Evolutionary conservation across 2,329 filamentous ascomycete genomes (phyloP).

Genomic region (Pestalotiopsis sp.): DNA sequence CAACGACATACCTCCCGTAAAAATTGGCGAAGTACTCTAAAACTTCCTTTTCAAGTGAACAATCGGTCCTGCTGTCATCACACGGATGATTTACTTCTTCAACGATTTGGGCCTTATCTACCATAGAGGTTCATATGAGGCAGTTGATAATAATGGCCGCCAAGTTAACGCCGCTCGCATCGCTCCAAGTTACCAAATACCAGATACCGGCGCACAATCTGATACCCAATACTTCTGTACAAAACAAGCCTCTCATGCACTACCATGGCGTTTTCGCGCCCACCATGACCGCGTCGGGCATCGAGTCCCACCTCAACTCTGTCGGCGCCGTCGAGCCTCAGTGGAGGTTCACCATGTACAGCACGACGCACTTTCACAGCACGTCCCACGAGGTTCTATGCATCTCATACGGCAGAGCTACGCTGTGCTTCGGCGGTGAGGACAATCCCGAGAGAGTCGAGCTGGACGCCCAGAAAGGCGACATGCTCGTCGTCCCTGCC

Average conservation of each 20-base stretch:
- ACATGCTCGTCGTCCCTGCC: conserved; percentile 67
- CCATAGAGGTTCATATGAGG: neutral
- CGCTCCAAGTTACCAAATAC: conserved; percentile 60
- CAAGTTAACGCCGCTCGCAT: conserved; percentile 40
- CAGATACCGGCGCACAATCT: conserved; percentile 59
- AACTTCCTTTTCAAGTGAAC: neutral
- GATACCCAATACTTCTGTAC: conserved; percentile 68
- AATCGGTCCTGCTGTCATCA: neutral
- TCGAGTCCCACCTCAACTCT: conserved; percentile 58
- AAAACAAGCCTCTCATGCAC: conserved; percentile 65
- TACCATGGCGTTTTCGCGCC: conserved; percentile 62
- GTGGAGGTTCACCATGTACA: conserved; percentile 73
- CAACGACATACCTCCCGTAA: neutral
- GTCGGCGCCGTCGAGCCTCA: conserved; percentile 62
- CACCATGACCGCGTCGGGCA: conserved; percentile 45
- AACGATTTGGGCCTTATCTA: neutral
- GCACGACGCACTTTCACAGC: conserved; percentile 67
- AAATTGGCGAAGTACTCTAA: neutral
- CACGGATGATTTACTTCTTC: too few relatives aligned
- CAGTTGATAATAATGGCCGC: conserved; percentile 14
- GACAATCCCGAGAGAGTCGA: conserved; percentile 61
- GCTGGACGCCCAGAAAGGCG: conserved; percentile 52
- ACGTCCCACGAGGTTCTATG: conserved; percentile 69
- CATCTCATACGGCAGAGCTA: conserved; percentile 60
- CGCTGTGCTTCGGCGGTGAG: conserved; percentile 69